These are phyloP conservation scores for Melampsora larici-populina DNA, from an alignment of 1,284 basidiomycete species.

Conservation along the genomic window DNA sequence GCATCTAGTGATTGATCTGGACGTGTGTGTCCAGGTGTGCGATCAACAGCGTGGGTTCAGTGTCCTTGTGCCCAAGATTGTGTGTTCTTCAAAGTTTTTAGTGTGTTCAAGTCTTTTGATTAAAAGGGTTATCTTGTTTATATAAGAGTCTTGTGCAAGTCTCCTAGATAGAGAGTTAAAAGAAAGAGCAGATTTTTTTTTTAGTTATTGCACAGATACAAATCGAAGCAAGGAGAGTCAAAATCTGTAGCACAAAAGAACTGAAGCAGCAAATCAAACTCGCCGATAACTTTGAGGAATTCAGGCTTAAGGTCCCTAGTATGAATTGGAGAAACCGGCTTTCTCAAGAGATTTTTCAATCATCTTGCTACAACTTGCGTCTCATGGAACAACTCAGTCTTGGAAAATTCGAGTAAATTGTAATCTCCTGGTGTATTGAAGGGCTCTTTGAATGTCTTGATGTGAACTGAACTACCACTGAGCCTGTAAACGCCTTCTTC, in stretches of 20 bases:
- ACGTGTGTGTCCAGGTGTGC: too few species aligned
- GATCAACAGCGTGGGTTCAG: too few species aligned
- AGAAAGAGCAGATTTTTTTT: too few species aligned
- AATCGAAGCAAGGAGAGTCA: conserved; percentile 70
- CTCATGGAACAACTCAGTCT: conserved; percentile 86
- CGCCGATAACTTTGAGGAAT: conserved; percentile 86
- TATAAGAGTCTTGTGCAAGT: too few species aligned
- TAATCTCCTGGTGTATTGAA: conserved; percentile 85
- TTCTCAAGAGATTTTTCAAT: conserved; percentile 82
- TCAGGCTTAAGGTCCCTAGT: conserved; percentile 83
- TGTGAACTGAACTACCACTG: conserved; percentile 86
- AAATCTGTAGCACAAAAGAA: not conserved
- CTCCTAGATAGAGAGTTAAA: too few species aligned
- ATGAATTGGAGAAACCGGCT: conserved; percentile 81
- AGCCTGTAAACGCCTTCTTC: conserved; percentile 98
- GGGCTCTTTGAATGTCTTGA: too few species aligned
- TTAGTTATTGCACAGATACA: conserved; percentile 92
- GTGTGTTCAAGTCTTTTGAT: too few species aligned
- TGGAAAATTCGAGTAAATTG: conserved; percentile 67
- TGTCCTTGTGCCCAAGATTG: too few species aligned
- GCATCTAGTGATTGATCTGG: too few species aligned
- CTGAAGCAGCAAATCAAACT: conserved; percentile 52
- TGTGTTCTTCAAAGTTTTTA: too few species aligned
- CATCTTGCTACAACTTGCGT: conserved; percentile 90
- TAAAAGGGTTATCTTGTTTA: too few species aligned